Percentiles rank a stretch among this genome's conserved stretches.
Conservation (phyloP, 768 basidiomycete genomes). For the Mycena floridula region DNA sequence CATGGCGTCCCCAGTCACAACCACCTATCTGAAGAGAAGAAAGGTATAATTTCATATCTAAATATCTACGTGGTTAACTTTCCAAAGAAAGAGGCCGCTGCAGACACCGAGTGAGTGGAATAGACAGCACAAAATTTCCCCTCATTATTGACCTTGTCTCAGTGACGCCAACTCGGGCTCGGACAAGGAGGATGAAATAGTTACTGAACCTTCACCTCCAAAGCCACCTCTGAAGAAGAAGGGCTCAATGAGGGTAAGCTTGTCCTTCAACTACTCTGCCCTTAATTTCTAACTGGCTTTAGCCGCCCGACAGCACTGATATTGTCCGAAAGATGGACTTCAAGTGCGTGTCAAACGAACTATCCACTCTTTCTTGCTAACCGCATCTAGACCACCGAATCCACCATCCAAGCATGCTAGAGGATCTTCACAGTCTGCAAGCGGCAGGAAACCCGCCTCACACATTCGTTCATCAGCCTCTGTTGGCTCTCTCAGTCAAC, state of each 20-base stretch:
- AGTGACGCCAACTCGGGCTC: background rate
- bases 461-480: conserved; percentile 21
- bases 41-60: conserved; percentile 27
- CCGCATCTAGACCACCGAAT: conserved; percentile 1
- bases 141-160: background rate
- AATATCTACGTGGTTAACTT: too few species aligned
- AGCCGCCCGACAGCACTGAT: background rate
- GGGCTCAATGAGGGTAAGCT: background rate
- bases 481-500: conserved; percentile 25
- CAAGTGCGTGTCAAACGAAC: conserved; percentile 2
- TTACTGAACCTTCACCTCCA: background rate
- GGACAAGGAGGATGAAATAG: background rate
- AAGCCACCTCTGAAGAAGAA: background rate
- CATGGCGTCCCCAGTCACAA: conserved; percentile 15
- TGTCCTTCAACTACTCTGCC: background rate
- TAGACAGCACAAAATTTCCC: background rate
- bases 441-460: conserved; percentile 2
- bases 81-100: conserved; percentile 18
- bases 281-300: background rate
- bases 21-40: conserved; percentile 28
- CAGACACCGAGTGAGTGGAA: background rate
- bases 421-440: conserved; percentile 5
- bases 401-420: background rate
- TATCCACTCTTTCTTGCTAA: background rate
- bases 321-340: conserved; percentile 5